These are phyloP conservation scores for Tolypocladium amazonense DNA, from an alignment of 2,329 filamentous ascomycete species.

Conservation along the genomic window DNA sequence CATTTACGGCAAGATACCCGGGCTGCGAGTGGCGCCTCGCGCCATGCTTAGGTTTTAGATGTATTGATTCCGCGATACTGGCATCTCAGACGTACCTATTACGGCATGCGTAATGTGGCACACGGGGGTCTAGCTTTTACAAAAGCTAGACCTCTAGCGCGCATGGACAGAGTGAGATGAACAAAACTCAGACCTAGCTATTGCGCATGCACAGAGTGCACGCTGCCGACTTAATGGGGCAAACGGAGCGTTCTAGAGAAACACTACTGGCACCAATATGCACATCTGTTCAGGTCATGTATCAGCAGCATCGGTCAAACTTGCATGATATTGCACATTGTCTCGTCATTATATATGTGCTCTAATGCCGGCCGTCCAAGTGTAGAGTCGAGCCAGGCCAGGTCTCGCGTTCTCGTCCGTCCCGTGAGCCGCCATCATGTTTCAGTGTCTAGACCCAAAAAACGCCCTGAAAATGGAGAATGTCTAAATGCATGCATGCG, in stretches of 20 bases:
- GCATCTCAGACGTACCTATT: too few species aligned
- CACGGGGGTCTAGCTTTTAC: too few species aligned
- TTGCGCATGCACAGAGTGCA: neutral
- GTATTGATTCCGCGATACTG: too few species aligned
- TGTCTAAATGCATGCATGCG: conserved; percentile 6
- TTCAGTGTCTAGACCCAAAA: conserved; percentile 5
- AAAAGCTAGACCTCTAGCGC: too few species aligned
- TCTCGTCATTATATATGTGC: neutral
- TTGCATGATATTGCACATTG: neutral
- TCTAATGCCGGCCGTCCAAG: neutral
- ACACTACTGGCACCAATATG: neutral
- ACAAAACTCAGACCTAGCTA: too few species aligned
- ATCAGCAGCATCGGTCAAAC: neutral
- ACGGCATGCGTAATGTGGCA: too few species aligned
- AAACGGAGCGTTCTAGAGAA: neutral
- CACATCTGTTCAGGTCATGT: neutral
- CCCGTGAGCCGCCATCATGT: neutral
- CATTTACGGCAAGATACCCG: neutral
- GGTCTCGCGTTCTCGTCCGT: neutral
- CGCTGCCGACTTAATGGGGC: neutral
- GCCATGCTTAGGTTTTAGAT: neutral
- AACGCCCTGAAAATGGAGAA: conserved; percentile 19
- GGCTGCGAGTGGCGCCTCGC: neutral
- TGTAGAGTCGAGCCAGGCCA: neutral
- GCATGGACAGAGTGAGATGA: too few species aligned